phyloP scores from a whole-genome alignment of 2,329 filamentous ascomycete genomes.

The Neurospora sp. region DNA sequence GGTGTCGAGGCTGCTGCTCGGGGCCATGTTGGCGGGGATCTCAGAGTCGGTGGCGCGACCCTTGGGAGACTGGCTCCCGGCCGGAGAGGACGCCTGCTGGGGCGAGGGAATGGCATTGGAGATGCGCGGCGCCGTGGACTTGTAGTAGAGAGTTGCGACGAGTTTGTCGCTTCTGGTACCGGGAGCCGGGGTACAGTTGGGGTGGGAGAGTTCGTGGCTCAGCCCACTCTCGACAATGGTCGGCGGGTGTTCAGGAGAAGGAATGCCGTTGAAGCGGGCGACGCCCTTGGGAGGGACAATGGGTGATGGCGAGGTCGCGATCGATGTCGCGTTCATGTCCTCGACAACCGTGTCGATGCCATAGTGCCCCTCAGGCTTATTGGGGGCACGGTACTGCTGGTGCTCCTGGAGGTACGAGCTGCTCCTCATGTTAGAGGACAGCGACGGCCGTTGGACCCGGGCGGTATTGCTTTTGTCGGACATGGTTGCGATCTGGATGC shows the following conservation, averaged over 20 bases:
- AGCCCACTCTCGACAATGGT: conserved; percentile 52
- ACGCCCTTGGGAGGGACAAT: conserved; percentile 25
- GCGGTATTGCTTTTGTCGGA: conserved; percentile 11
- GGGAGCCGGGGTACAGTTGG: conserved; percentile 46
- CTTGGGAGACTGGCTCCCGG: conserved; percentile 17
- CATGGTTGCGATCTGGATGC: conserved; percentile 11
- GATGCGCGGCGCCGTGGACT: conserved; percentile 26
- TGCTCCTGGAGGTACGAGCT: conserved; percentile 54
- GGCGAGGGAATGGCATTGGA: conserved; percentile 27
- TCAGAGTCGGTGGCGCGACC: conserved; percentile 26
- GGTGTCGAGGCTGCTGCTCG: conserved; percentile 45
- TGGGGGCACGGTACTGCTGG: conserved; percentile 51
- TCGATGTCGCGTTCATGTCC: conserved; percentile 32
- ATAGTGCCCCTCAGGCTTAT: conserved; percentile 43
- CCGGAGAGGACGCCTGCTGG: conserved; percentile 22
- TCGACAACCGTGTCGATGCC: conserved; percentile 58
- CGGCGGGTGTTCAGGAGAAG: conserved; percentile 47
- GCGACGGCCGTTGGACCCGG: conserved; percentile 13
- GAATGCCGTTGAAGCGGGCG: conserved; percentile 49
- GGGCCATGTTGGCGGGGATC: conserved; percentile 46
- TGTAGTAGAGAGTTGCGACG: conserved; percentile 56
- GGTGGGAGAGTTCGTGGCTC: conserved; percentile 52
- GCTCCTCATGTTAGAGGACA: conserved; percentile 33
- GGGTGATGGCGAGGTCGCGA: conserved; percentile 16
- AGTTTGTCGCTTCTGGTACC: conserved; percentile 41